phyloP scores from a whole-genome alignment of 371 early-diverging fungal species.

The Saksenaea oblongispora region DNA sequence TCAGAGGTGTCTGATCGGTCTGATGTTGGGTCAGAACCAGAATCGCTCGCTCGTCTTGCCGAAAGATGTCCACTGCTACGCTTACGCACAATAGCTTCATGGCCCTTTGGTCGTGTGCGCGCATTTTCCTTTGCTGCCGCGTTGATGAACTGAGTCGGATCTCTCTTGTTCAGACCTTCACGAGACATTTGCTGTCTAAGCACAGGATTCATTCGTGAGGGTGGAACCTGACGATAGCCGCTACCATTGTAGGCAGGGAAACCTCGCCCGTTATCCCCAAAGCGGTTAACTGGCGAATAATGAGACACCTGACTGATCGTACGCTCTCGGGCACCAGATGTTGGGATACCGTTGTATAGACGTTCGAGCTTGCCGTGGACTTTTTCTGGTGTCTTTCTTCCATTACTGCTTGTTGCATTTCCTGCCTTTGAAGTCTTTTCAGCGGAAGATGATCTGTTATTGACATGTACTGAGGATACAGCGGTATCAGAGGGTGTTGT shows the following conservation, averaged over 20 bases:
- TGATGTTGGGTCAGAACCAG: neutral
- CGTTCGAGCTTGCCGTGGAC: slow-evolving; percentile 30
- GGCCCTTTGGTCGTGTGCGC: slow-evolving; percentile 4
- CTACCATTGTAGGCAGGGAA: neutral
- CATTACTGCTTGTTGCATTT: neutral
- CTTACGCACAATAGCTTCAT: slow-evolving; percentile 9
- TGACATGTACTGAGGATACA: neutral
- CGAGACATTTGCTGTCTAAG: slow-evolving; percentile 35
- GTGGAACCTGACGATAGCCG: neutral
- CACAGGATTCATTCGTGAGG: slow-evolving; percentile 20
- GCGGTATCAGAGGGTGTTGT: neutral
- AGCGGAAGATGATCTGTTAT: neutral
- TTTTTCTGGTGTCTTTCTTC: slow-evolving; percentile 21
- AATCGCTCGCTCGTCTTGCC: slow-evolving; percentile 7
- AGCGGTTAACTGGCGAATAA: neutral
- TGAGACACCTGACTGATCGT: slow-evolving; percentile 7
- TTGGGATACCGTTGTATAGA: slow-evolving; percentile 40
- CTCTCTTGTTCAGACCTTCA: slow-evolving; percentile 23
- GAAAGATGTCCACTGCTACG: slow-evolving; percentile 7
- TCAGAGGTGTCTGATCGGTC: neutral
- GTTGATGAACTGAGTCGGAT: neutral
- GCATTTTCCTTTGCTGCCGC: slow-evolving; percentile 2
- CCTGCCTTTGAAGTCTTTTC: neutral
- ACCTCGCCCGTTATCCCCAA: neutral
- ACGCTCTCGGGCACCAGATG: slow-evolving; percentile 24